Evolutionary conservation across 2,329 filamentous ascomycete species (phyloP).

Genomic region (Blastomyces emzantsi): DNA sequence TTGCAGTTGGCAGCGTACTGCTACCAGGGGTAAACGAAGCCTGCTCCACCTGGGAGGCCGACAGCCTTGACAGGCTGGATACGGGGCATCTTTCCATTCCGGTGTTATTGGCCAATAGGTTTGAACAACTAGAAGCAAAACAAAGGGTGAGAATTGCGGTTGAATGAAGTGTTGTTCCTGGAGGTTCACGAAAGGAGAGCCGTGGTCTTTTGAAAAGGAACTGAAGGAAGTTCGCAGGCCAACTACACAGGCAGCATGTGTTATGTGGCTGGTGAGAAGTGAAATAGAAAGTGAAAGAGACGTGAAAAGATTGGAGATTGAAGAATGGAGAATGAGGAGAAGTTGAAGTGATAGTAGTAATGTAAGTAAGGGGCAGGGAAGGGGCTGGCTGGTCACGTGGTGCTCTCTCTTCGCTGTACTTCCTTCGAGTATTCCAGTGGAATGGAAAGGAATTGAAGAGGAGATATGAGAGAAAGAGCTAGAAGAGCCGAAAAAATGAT

Average conservation of each 20-base stretch:
- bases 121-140: neutral
- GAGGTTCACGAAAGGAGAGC: neutral
- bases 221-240: neutral
- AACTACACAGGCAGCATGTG: neutral
- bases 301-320: neutral
- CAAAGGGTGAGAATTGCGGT: neutral
- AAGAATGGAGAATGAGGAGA: neutral
- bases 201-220: neutral
- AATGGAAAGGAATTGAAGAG: neutral
- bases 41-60: conserved; percentile 5
- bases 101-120: neutral
- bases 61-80: conserved; percentile 3
- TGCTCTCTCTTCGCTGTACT: neutral
- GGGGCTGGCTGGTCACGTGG: neutral
- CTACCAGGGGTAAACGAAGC: conserved; percentile 7
- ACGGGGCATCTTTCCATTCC: neutral
- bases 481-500: neutral
- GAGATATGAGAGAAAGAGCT: neutral
- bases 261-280: neutral
- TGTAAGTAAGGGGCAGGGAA: neutral
- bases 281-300: neutral
- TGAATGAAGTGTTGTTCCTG: neutral
- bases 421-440: neutral
- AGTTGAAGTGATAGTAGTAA: neutral
- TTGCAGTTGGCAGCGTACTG: neutral